Evolutionary conservation across 352 stramenopile species (phyloP), one percentile per base, ranked within the genome.

Genomic region (Pythium phragmitis): DNA sequence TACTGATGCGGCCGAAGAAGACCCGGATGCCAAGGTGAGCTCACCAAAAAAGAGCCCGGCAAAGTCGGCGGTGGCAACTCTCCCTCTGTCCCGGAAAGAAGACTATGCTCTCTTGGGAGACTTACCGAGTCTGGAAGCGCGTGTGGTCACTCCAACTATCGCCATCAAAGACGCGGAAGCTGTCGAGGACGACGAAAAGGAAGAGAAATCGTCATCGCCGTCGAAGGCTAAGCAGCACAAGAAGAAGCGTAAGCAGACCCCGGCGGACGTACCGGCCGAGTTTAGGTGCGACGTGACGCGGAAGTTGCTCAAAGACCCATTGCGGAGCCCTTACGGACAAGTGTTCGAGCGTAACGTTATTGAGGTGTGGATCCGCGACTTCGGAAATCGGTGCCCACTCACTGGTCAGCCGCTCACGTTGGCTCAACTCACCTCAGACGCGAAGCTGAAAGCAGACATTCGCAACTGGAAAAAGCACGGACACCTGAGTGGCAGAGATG

Each of bases 311-410:
- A 80, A 87, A 42, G 68, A 90, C 7, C 82, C 82, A 3, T 43
- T 95, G 60, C 75, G 83, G 34, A 92, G 82, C 56, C 86, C 86
- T 7, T 89, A 82, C 47, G 80, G 86, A 4, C 86, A 95, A 53
- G 76, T 92, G 4, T 92, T 90, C 63, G 83, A 94, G 60, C 74
- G 79, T 8, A 73, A 84, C 28, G 80, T 92, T 19, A 85, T 95
- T 50, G 80, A 95, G 55, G 76, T 77, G 13, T 93, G 86, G 84
- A 89, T 92, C 37, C 77, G 79, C 28, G 82, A 93, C 62, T 94
- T 92, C 65, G 86, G 84, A 47, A 92, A 92, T 48, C 80, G 84
- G 19, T 95, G 84, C 43, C 86, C 84, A 30, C 61, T 93, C 23
- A 91, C 82, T 2, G 82, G 80, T 4, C 74, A 94, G 65, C 83